Conservation (phyloP, 768 basidiomycete genomes). For the Tremella yokohamensis region DNA sequence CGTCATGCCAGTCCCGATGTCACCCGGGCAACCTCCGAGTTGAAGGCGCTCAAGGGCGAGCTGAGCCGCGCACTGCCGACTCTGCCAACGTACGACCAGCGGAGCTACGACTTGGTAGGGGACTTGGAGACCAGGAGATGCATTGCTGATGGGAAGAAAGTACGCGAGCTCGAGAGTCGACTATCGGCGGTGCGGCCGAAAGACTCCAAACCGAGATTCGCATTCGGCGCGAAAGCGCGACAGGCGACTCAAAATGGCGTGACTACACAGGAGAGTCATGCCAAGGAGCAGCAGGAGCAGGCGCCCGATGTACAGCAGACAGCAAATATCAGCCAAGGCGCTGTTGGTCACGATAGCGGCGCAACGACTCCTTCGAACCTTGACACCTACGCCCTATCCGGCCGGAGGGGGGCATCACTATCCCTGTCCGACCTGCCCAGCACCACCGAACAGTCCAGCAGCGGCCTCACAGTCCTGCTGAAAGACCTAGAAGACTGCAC, state of each 20-base stretch:
- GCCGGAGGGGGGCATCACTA: neutral
- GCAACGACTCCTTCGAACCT: neutral
- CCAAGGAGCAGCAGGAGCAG: neutral
- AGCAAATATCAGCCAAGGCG: too few relatives aligned
- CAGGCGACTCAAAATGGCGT: neutral
- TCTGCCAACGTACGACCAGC: constrained; percentile 32
- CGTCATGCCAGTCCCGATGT: constrained; percentile 11
- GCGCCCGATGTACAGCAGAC: too few relatives aligned
- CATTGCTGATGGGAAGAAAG: constrained; percentile 57
- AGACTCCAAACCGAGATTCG: constrained; percentile 63
- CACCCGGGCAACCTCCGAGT: neutral
- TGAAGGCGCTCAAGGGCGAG: constrained; percentile 13
- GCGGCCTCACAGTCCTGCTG: constrained; percentile 56
- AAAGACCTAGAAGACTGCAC: constrained; percentile 66
- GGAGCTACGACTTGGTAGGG: constrained; percentile 32
- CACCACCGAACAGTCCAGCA: neutral
- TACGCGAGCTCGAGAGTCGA: constrained; percentile 61
- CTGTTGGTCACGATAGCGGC: too few relatives aligned
- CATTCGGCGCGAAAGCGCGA: constrained; percentile 53
- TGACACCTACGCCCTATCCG: constrained; percentile 44
- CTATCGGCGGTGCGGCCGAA: constrained; percentile 58
- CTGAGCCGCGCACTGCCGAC: constrained; percentile 7
- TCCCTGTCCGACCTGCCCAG: neutral
- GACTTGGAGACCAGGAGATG: neutral
- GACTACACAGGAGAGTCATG: neutral